Percentiles rank a stretch among this genome's conserved stretches.
These are phyloP conservation scores for Lactarius trivialis DNA, from an alignment of 768 basidiomycete species.

Conservation along the genomic window DNA sequence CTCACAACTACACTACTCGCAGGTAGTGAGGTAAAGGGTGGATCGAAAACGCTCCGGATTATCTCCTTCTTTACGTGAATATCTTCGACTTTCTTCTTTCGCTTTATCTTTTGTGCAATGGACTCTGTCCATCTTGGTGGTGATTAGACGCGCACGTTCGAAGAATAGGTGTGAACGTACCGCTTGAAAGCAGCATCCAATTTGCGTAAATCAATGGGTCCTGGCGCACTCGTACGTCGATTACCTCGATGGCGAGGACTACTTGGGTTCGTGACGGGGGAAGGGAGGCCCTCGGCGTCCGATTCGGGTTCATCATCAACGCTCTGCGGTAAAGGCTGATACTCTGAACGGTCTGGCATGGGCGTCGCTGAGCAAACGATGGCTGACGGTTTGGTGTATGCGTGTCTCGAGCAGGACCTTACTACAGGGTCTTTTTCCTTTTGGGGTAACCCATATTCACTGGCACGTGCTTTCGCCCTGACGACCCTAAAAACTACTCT, in stretches of 20 bases:
- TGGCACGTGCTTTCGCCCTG: background rate
- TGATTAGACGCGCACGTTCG: background rate
- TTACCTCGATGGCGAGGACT: conserved; percentile 17
- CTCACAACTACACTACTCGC: conserved; percentile 36
- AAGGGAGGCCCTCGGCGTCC: conserved; percentile 26
- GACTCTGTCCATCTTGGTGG: conserved; percentile 71
- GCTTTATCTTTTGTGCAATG: conserved; percentile 78
- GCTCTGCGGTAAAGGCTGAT: conserved; percentile 41
- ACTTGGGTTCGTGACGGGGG: conserved; percentile 24
- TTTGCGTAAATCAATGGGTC: conserved; percentile 72
- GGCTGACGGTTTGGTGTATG: background rate
- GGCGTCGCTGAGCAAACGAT: conserved; percentile 30
- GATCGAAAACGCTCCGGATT: conserved; percentile 77
- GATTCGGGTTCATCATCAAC: conserved; percentile 35
- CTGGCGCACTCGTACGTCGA: conserved; percentile 40
- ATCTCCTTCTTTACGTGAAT: conserved; percentile 59
- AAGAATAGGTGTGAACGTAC: conserved; percentile 30
- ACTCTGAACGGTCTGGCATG: conserved; percentile 43
- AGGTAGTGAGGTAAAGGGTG: conserved; percentile 37
- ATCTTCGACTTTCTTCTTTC: conserved; percentile 64
- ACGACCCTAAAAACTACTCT: background rate
- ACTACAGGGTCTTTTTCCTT: background rate
- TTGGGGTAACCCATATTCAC: background rate
- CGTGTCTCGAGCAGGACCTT: background rate
- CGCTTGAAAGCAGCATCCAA: conserved; percentile 81